phyloP scores from a whole-genome alignment of 1,284 basidiomycete species.

The Cryptococcus sp. region DNA sequence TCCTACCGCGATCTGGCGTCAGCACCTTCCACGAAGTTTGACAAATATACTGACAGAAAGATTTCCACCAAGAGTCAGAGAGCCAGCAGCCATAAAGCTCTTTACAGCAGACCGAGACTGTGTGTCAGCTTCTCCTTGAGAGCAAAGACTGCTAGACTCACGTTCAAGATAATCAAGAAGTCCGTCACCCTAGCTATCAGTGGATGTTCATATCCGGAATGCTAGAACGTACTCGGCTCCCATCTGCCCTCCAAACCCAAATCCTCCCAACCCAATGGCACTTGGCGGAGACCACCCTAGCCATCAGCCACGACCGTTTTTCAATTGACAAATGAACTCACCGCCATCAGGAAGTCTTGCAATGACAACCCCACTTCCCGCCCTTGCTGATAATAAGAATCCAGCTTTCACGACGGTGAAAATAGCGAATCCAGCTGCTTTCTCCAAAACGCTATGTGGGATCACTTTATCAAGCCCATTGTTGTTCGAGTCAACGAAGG shows the following conservation, averaged over 20 bases:
- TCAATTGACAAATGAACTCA: slow-evolving; percentile 49
- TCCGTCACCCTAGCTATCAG: slow-evolving; percentile 75
- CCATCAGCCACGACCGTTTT: background rate
- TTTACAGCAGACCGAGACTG: slow-evolving; percentile 56
- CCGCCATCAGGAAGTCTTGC: slow-evolving; percentile 77
- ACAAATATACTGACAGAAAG: slow-evolving; percentile 55
- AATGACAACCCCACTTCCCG: slow-evolving; percentile 88
- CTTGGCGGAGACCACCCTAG: slow-evolving; percentile 88
- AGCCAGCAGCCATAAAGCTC: slow-evolving; percentile 93
- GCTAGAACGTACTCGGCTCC: slow-evolving; percentile 50
- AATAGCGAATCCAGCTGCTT: slow-evolving; percentile 54
- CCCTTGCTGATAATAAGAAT: slow-evolving; percentile 59
- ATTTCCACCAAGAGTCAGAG: slow-evolving; percentile 87
- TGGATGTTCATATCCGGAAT: slow-evolving; percentile 53
- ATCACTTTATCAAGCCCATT: slow-evolving; percentile 51
- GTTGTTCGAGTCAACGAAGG: slow-evolving; percentile 47
- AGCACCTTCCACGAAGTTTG: background rate
- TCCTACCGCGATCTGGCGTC: slow-evolving; percentile 66
- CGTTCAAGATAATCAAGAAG: slow-evolving; percentile 86
- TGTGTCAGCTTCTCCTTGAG: too few species aligned
- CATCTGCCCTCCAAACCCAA: slow-evolving; percentile 76
- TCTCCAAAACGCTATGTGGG: slow-evolving; percentile 43
- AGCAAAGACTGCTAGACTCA: too few species aligned
- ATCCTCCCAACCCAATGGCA: slow-evolving; percentile 90
- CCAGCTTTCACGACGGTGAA: slow-evolving; percentile 56